phyloP scores from a whole-genome alignment of 768 basidiomycete species.

The Amanita pseudoporphyria region DNA sequence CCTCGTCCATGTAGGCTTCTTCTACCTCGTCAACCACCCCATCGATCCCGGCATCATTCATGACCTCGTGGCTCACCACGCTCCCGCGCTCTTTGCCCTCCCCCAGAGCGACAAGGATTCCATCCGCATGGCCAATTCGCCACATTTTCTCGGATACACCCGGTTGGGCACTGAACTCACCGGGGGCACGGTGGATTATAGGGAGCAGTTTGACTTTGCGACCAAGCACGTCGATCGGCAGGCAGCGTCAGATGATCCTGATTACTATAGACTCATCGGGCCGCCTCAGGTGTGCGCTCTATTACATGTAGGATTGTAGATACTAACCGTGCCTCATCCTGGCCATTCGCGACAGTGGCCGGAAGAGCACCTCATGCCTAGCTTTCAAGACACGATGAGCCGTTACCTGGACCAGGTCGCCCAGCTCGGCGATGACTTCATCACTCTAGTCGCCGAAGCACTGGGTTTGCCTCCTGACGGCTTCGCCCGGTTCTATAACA shows the following conservation, averaged over 20 bases:
- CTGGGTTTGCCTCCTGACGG: slow-evolving; percentile 55
- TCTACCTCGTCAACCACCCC: slow-evolving; percentile 64
- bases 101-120: slow-evolving; percentile 57
- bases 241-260: slow-evolving; percentile 45
- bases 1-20: slow-evolving; percentile 72
- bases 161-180: slow-evolving; percentile 65
- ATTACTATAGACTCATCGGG: slow-evolving; percentile 67
- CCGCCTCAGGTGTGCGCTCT: slow-evolving; percentile 52
- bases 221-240: slow-evolving; percentile 55
- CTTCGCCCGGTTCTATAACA: slow-evolving; percentile 56
- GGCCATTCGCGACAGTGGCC: slow-evolving; percentile 51
- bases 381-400: slow-evolving; percentile 50
- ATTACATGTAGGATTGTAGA: background rate
- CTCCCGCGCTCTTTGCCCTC: slow-evolving; percentile 63
- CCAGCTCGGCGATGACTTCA: slow-evolving; percentile 50
- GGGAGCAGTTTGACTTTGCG: slow-evolving; percentile 79
- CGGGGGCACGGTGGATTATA: slow-evolving; percentile 58
- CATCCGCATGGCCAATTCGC: slow-evolving; percentile 63
- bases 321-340: background rate
- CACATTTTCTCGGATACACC: slow-evolving; percentile 75
- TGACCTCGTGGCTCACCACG: slow-evolving; percentile 37
- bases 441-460: slow-evolving; percentile 55
- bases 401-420: slow-evolving; percentile 54
- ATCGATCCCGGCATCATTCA: slow-evolving; percentile 39
- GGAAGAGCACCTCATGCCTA: slow-evolving; percentile 57